Evolutionary conservation across 495 filamentous ascomycete genomes (phyloP), one percentile per base, ranked within the genome.

Genomic region (Alectoria sarmentosa): DNA sequence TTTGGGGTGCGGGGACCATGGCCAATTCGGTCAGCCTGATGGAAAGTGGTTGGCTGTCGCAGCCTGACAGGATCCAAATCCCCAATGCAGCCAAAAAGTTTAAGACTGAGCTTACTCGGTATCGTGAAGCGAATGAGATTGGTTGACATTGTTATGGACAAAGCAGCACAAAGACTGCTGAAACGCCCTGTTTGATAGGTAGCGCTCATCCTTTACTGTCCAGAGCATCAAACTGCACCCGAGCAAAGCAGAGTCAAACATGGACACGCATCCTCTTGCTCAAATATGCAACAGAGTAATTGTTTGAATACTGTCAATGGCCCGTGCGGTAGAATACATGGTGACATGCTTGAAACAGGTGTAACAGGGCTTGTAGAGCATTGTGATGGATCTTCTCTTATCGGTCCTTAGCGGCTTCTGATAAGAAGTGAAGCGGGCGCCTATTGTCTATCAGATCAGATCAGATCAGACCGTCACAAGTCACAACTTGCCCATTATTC

Each of bases 51-150:
- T 41, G 44, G 36, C 38, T 38, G 19, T 59, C 36, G 56, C 32
- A 58, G 55, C 3, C 54, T n/a, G 21, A 28, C 54, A 55, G 56
- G 37, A 58, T 64, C 41, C 34, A 30, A 21, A 28, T 37, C 14
- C 41, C 13, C 46, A 13, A 64, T 64, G 23, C 32, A 34, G 55
- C 23, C 56, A 48, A 39, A n/a, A 64, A 59, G 30, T 42, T 37
- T 64, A 44, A 48, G 21, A 32, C 28, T 37, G 52, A 64, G 23
- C 26, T 59, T 59, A n/a, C n/a, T n/a, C n/a, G n/a, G n/a, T n/a
- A 64, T 60, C 62, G 30, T 34, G 30, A 28, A 30, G 26, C 19
- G 0, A 7, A 15, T 32, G 10, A 19, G 13, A 32, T 55, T 32
- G 28, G 17, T 19, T 34, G 52, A 3, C 52, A 34, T 55, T 34